Conservation (phyloP, 1,284 basidiomycete genomes). For the Cystobasidium pallidum region DNA sequence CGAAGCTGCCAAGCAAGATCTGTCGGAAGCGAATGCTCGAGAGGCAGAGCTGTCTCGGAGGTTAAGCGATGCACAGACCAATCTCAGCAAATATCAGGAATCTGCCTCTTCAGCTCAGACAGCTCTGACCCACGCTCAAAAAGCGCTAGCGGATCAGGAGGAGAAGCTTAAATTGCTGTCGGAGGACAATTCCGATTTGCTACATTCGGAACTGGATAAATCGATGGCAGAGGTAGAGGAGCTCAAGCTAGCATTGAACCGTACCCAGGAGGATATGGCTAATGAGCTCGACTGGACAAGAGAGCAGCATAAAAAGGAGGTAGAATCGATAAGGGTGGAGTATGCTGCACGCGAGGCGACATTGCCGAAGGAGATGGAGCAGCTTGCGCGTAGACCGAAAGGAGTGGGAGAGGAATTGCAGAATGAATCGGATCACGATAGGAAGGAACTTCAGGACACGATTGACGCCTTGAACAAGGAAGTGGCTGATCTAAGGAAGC, state of each 20-base stretch:
- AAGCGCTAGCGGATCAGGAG: slow-evolving; percentile 62
- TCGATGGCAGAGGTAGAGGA: slow-evolving; percentile 65
- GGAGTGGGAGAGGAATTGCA: slow-evolving; percentile 62
- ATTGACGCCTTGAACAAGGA: neutral
- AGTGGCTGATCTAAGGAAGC: neutral
- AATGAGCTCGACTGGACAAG: slow-evolving; percentile 10
- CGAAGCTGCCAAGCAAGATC: slow-evolving; percentile 18
- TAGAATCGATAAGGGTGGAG: slow-evolving; percentile 11
- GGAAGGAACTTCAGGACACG: slow-evolving; percentile 6
- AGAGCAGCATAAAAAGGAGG: slow-evolving; percentile 25
- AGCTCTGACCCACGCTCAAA: slow-evolving; percentile 73
- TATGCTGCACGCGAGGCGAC: slow-evolving; percentile 2
- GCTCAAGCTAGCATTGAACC: slow-evolving; percentile 60
- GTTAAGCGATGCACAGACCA: neutral
- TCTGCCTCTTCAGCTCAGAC: slow-evolving; percentile 77
- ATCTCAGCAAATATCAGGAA: slow-evolving; percentile 58
- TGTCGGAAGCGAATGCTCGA: neutral
- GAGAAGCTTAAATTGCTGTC: slow-evolving; percentile 65
- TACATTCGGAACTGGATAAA: slow-evolving; percentile 35
- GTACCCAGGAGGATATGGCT: slow-evolving; percentile 17
- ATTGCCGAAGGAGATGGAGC: slow-evolving; percentile 30
- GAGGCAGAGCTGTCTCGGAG: neutral
- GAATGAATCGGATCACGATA: slow-evolving; percentile 6
- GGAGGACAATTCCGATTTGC: slow-evolving; percentile 31
- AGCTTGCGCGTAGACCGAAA: slow-evolving; percentile 55